Percentiles rank a stretch among this genome's conserved stretches.
Conservation (phyloP, 768 basidiomycete species). For the Ramaria sp. region DNA sequence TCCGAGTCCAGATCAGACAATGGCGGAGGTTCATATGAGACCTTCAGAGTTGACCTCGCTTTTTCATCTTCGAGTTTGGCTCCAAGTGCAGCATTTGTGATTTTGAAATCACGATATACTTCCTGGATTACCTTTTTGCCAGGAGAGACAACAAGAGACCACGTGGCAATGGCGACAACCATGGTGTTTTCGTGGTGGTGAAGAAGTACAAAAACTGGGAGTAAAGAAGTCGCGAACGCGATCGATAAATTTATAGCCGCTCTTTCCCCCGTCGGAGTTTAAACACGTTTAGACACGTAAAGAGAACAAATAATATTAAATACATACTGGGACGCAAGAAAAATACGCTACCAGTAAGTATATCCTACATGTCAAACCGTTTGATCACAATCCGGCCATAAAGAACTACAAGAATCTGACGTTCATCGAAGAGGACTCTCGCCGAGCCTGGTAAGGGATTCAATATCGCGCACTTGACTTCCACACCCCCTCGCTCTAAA, state of each 20-base stretch:
- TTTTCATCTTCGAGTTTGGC: constrained; percentile 53
- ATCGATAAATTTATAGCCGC: constrained; percentile 7
- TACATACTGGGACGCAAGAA: not conserved
- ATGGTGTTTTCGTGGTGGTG: constrained; percentile 21
- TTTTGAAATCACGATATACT: constrained; percentile 57
- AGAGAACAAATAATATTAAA: not conserved
- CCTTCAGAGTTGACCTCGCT: constrained; percentile 57
- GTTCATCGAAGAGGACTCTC: constrained; percentile 7
- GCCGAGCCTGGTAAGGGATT: not conserved
- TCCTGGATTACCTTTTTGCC: constrained; percentile 46
- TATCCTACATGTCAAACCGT: constrained; percentile 6
- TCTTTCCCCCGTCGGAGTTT: not conserved
- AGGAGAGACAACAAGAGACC: constrained; percentile 48
- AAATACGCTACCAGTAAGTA: not conserved
- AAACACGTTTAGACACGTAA: not conserved
- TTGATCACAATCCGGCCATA: constrained; percentile 4
- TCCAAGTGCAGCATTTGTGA: constrained; percentile 78
- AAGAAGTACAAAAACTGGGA: not conserved
- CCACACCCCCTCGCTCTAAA: constrained; percentile 44
- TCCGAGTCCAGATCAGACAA: constrained; percentile 31
- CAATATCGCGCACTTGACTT: constrained; percentile 16
- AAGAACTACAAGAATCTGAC: constrained; percentile 3
- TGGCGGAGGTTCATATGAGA: constrained; percentile 37
- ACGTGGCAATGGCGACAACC: constrained; percentile 54
- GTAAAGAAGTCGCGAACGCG: not conserved